These are phyloP conservation scores for Penicillium fuscoglaucum DNA, from an alignment of 2,329 filamentous ascomycete genomes.

Conservation along the genomic window DNA sequence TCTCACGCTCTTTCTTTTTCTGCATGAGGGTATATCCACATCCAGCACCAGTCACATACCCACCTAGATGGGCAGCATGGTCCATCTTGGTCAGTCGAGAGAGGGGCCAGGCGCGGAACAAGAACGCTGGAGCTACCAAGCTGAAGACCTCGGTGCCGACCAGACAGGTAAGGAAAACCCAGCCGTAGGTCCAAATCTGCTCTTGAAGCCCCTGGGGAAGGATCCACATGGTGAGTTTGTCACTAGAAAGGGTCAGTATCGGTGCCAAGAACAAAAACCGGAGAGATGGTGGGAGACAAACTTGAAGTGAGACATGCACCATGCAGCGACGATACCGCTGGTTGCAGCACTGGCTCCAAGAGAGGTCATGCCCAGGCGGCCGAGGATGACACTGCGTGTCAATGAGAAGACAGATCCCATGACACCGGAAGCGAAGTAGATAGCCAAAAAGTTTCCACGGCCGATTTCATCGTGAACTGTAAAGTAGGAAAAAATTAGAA, in stretches of 20 bases:
- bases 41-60: constrained; percentile 39
- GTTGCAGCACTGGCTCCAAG: constrained; percentile 55
- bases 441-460: constrained; percentile 55
- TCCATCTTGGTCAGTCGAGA: constrained; percentile 39
- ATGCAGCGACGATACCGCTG: constrained; percentile 52
- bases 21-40: constrained; percentile 23
- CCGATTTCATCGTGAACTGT: constrained; percentile 48
- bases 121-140: constrained; percentile 29
- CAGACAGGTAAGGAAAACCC: constrained; percentile 38
- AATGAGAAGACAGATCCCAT: constrained; percentile 51
- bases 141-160: constrained; percentile 40
- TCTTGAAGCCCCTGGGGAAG: constrained; percentile 43
- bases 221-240: constrained; percentile 45
- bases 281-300: constrained; percentile 26
- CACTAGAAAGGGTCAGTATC: constrained; percentile 29
- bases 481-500: neutral
- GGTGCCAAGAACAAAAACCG: neutral
- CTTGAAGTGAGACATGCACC: constrained; percentile 50
- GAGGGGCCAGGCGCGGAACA: constrained; percentile 22
- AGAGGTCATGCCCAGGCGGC: constrained; percentile 47
- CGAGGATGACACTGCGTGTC: constrained; percentile 44
- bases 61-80: constrained; percentile 46
- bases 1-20: constrained; percentile 17
- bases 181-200: constrained; percentile 45
- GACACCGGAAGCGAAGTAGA: constrained; percentile 52